Percentiles rank a stretch among this genome's conserved stretches.
These are phyloP conservation scores for Austroboletus eburneus DNA, from an alignment of 768 basidiomycete genomes.

Conservation along the genomic window DNA sequence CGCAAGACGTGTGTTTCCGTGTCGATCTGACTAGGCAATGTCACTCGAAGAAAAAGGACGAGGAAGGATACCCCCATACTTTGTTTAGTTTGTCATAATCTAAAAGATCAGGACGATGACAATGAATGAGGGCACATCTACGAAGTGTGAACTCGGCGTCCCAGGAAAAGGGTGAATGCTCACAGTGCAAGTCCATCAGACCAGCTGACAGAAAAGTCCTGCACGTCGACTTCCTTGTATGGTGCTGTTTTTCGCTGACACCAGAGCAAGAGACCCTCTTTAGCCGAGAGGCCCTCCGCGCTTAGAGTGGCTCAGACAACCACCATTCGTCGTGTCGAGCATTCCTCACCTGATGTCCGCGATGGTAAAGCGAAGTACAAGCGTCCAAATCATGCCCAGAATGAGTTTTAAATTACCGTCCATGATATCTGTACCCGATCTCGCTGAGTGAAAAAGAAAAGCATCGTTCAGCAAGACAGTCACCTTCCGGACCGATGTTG, in stretches of 20 bases:
- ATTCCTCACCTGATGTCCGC: conserved; percentile 87
- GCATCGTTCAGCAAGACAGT: neutral
- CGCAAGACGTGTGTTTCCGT: conserved; percentile 81
- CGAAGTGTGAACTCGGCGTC: conserved; percentile 6
- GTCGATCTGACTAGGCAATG: conserved; percentile 57
- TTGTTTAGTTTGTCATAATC: conserved; percentile 88
- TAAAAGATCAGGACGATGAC: conserved; percentile 92
- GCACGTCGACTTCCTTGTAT: conserved; percentile 89
- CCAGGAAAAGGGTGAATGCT: conserved; percentile 24
- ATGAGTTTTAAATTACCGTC: conserved; percentile 99
- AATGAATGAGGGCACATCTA: conserved; percentile 96
- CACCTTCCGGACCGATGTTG: conserved; percentile 96
- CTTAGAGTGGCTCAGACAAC: conserved; percentile 38
- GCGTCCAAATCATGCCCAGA: conserved; percentile 98
- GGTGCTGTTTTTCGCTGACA: conserved; percentile 93
- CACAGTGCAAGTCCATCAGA: conserved; percentile 93
- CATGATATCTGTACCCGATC: conserved; percentile 73
- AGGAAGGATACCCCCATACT: conserved; percentile 34
- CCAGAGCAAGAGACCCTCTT: conserved; percentile 96
- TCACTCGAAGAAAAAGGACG: conserved; percentile 1
- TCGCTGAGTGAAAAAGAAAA: conserved; percentile 1
- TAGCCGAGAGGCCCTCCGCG: conserved; percentile 97
- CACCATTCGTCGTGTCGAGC: neutral
- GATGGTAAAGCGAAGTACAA: conserved; percentile 95
- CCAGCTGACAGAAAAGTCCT: conserved; percentile 92